Evolutionary conservation across 139 green algal genomes (phyloP), one percentile per base, ranked within the genome.

Genomic region (Volvox africanus): DNA sequence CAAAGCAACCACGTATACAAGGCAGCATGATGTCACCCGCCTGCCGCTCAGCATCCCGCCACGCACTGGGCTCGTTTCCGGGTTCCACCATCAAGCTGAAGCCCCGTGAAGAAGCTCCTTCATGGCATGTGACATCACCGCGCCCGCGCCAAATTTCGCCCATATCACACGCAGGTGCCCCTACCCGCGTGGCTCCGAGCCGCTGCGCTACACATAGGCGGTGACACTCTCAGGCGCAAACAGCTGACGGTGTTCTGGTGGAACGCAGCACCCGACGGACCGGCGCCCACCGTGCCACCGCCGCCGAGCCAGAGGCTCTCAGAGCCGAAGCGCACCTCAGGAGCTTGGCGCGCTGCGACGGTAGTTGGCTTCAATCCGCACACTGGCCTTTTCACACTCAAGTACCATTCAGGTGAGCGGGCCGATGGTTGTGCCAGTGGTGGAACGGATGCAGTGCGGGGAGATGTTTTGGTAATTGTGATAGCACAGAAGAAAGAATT

Each of bases 201-300:
- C 19, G 82, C 82, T 1, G 36, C 82, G 0, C 33, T 61, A 3
- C 65, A 79, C 62, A 79, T 88, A 24, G 82, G 82, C 1, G 82
- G 82, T 26, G 82, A 65, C 33, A 11, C 6, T 2, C 82, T 88
- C 0, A 35, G 37, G 22, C 82, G 82, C 62, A 79, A 79, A 26
- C 82, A 88, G 82, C 32, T 88, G 50, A 80, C 62, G 33, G 61
- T 88, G 3, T 88, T 88, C 82, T 79, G 65, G 65, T 88, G 82
- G 82, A 35, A 79, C 35, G 24, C 13, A 13, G 35, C 35, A 2
- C 68, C 30, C 33, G 82, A 88, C 65, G 65, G 82, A 35, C 62
- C 65, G 33, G 82, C 17, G 1, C 65, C 82, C 35, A 88, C 82
- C 20, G 82, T 88, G 82, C 82, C 82, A 26, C 82, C 82, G 65